Evolutionary conservation across 441 rosid species (phyloP).

Genomic region (Populus trichocarpa): DNA sequence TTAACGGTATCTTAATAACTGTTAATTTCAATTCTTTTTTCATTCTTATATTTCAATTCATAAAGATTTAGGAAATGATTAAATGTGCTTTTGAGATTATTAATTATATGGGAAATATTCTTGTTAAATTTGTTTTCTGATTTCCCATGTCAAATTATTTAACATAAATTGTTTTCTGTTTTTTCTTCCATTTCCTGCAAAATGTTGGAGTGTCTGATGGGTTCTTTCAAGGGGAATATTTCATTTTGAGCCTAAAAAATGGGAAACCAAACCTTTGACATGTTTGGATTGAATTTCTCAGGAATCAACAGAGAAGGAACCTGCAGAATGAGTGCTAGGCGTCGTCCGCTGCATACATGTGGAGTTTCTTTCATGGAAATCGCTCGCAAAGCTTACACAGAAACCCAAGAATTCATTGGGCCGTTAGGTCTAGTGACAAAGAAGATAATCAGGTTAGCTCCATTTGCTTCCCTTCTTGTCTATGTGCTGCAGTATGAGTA

Average conservation of each 20-base stretch:
- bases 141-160: not conserved
- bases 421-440: constrained; percentile 23
- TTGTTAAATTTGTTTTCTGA: not conserved
- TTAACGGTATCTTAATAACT: not conserved
- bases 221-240: not conserved
- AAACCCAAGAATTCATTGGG: constrained; percentile 33
- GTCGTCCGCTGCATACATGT: constrained; percentile 62
- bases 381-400: constrained; percentile 29
- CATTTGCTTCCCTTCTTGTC: constrained; percentile 25
- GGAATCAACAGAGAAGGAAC: constrained; percentile 23
- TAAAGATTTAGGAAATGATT: not conserved
- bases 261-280: not conserved
- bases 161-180: not conserved
- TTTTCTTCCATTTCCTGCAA: not conserved
- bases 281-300: constrained; percentile 20
- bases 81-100: not conserved
- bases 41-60: not conserved
- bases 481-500: constrained; percentile 28
- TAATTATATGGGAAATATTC: not conserved
- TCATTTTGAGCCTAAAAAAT: no score
- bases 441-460: constrained; percentile 16
- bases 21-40: not conserved
- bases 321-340: constrained; percentile 28
- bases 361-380: constrained; percentile 36
- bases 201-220: not conserved